These are phyloP conservation scores for Hypoxylon sp. DNA, from an alignment of 2,329 filamentous ascomycete species.

Conservation along the genomic window DNA sequence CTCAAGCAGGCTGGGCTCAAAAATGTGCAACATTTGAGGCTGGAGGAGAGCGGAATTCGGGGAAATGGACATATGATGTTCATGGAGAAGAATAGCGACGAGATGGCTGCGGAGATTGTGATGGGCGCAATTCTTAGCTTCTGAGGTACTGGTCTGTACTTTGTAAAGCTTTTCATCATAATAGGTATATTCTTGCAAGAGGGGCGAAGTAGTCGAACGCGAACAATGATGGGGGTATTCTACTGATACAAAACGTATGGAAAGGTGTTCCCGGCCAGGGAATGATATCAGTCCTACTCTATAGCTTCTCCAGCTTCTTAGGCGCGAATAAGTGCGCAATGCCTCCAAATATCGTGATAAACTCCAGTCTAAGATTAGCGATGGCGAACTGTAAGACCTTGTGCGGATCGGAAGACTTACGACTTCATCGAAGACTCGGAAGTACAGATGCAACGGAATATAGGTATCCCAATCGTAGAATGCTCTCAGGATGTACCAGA, in stretches of 20 bases:
- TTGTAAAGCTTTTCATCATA: too few relatives aligned
- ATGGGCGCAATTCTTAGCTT: too few relatives aligned
- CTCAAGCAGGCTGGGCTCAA: conserved; percentile 53
- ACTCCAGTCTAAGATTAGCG: conserved; percentile 17
- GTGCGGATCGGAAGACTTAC: conserved; percentile 15
- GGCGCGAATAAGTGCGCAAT: conserved; percentile 7
- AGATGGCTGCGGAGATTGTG: conserved; percentile 47
- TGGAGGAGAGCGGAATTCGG: conserved; percentile 50
- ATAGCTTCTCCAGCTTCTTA: conserved; percentile 2
- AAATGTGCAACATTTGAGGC: conserved; percentile 47
- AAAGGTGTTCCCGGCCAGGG: too few relatives aligned
- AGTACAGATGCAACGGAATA: conserved; percentile 22
- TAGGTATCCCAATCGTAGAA: conserved; percentile 33
- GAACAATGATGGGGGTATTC: too few relatives aligned
- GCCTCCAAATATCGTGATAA: conserved; percentile 27
- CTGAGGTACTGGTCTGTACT: too few relatives aligned
- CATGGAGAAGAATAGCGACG: conserved; percentile 57
- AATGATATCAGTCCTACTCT: too few relatives aligned
- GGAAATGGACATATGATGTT: conserved; percentile 61
- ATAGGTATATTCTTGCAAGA: neutral
- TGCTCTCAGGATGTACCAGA: conserved; percentile 29
- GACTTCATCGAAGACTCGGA: conserved; percentile 28
- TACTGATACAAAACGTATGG: too few relatives aligned
- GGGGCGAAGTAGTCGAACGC: neutral
- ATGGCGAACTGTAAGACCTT: neutral